phyloP scores from a whole-genome alignment of 768 basidiomycete genomes.

The Calocybe cyanea region DNA sequence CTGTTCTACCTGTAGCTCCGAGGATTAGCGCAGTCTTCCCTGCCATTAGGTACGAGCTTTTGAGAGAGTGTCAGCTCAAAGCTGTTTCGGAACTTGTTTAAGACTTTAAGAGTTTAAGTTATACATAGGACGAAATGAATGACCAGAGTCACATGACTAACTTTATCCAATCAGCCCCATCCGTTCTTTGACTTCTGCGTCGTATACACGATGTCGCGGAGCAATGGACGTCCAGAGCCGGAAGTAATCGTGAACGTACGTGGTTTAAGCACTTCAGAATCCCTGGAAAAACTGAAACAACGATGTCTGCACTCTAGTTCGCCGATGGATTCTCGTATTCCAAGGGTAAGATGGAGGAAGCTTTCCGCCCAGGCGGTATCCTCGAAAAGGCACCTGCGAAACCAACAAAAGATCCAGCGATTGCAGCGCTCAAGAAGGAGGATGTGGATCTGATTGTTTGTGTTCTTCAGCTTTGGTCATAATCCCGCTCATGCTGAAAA shows the following conservation, averaged over 20 bases:
- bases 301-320: constrained; percentile 36
- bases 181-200: constrained; percentile 4
- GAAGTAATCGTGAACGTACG: constrained; percentile 60
- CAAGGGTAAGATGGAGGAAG: constrained; percentile 65
- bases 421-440: constrained; percentile 45
- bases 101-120: too few species aligned
- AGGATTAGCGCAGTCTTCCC: constrained; percentile 62
- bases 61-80: too few species aligned
- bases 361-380: constrained; percentile 50
- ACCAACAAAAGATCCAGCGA: constrained; percentile 35
- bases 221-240: constrained; percentile 22
- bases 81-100: too few species aligned
- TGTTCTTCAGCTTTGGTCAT: constrained; percentile 4
- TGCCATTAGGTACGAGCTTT: too few species aligned
- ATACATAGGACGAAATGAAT: too few species aligned
- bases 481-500: neutral
- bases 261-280: constrained; percentile 1
- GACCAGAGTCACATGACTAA: too few species aligned
- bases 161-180: neutral
- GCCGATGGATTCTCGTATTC: constrained; percentile 64
- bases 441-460: constrained; percentile 65
- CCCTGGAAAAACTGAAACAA: neutral
- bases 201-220: constrained; percentile 14
- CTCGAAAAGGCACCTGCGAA: constrained; percentile 56
- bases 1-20: constrained; percentile 72